Evolutionary conservation across 345 rosid species (phyloP).

Genomic region (Pistacia vera): DNA sequence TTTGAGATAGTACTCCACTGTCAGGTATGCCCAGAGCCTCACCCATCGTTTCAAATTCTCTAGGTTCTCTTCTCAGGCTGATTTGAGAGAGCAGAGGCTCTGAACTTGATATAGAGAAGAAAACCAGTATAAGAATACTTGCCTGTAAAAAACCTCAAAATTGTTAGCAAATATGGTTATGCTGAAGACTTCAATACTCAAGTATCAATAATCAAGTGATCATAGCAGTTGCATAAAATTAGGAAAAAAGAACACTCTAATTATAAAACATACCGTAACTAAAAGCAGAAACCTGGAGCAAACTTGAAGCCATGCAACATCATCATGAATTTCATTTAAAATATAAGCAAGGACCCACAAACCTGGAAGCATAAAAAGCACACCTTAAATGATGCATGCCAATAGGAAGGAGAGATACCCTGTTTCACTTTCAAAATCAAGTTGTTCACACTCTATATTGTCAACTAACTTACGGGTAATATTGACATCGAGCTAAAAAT

Average conservation of each 20-base stretch:
- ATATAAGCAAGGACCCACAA: constrained; percentile 68
- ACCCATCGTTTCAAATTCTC: constrained; percentile 72
- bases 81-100: constrained; percentile 88
- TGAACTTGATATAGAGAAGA: constrained; percentile 85
- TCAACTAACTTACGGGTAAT: neutral
- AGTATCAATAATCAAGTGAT: constrained; percentile 6
- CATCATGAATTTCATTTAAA: constrained; percentile 63
- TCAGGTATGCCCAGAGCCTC: constrained; percentile 89
- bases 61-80: constrained; percentile 68
- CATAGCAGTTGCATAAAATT: neutral
- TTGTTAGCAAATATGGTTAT: constrained; percentile 33
- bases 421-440: neutral
- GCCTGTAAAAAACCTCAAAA: constrained; percentile 48
- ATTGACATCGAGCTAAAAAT: neutral
- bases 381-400: constrained; percentile 18
- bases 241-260: constrained; percentile 11
- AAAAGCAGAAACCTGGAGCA: constrained; percentile 80
- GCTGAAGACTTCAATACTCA: constrained; percentile 6
- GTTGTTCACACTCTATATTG: neutral
- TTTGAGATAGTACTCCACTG: constrained; percentile 64
- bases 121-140: constrained; percentile 63
- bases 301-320: constrained; percentile 75
- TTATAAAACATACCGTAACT: constrained; percentile 49
- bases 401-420: neutral
- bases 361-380: constrained; percentile 41